These are phyloP conservation scores for Dittrichia graveolens DNA, from an alignment of 129 eudicot genomes.

Conservation along the genomic window DNA sequence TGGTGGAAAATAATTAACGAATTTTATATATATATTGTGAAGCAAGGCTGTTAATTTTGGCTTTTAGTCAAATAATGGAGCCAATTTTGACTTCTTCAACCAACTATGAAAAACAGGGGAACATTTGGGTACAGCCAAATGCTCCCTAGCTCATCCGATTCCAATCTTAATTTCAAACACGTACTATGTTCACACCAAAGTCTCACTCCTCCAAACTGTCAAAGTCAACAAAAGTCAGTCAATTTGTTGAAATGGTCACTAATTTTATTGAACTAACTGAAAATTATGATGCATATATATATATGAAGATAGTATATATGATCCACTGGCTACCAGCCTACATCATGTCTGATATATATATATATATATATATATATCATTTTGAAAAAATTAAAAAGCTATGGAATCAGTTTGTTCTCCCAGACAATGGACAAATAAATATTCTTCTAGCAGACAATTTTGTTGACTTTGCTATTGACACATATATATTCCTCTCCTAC, in stretches of 20 bases:
- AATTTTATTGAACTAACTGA: too few relatives aligned
- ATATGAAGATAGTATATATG: too few relatives aligned
- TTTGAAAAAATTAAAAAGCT: not conserved
- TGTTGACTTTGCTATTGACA: constrained; percentile 10
- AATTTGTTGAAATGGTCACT: not conserved
- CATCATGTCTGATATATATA: too few relatives aligned
- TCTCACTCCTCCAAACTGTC: not conserved
- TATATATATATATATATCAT: too few relatives aligned
- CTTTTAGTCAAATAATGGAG: constrained; percentile 15
- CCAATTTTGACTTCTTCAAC: constrained; percentile 32
- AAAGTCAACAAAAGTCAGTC: not conserved
- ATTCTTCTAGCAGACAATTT: constrained; percentile 17
- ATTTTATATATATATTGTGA: not conserved
- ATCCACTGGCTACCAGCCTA: too few relatives aligned
- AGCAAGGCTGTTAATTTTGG: constrained; percentile 29
- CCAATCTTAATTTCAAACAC: not conserved
- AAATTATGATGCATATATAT: too few relatives aligned
- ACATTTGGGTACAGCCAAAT: constrained; percentile 8
- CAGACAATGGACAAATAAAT: constrained; percentile 19
- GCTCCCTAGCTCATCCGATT: constrained; percentile 21
- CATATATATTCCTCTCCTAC: not conserved
- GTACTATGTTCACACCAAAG: constrained; percentile 8
- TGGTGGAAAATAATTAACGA: not conserved
- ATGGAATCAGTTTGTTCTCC: constrained; percentile 9
- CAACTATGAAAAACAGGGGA: constrained; percentile 13